These are phyloP conservation scores for Solanum ossicruentum DNA, from an alignment of 257 asterid genomes.

Conservation along the genomic window DNA sequence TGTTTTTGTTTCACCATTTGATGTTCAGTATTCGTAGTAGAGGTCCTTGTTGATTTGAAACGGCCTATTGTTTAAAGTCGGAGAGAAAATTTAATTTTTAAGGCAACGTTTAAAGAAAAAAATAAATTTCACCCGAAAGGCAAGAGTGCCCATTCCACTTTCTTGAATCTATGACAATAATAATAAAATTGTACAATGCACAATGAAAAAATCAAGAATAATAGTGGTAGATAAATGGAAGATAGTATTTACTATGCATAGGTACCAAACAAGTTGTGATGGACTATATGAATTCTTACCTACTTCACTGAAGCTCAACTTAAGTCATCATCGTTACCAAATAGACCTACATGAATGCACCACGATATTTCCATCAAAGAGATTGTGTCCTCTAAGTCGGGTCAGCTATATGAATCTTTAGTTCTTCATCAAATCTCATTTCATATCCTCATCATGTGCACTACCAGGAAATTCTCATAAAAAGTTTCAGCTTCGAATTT, in stretches of 20 bases:
- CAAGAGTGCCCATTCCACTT: neutral
- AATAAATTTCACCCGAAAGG: neutral
- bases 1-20: too few relatives aligned
- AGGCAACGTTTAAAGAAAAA: neutral
- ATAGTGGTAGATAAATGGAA: neutral
- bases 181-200: neutral
- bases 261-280: too few relatives aligned
- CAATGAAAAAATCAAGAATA: neutral
- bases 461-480: neutral
- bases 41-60: neutral
- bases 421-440: neutral
- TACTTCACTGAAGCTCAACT: neutral
- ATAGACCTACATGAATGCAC: conserved; percentile 14
- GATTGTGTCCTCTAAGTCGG: neutral
- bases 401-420: neutral
- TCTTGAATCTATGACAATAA: neutral
- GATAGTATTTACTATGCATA: neutral
- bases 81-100: neutral
- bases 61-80: neutral
- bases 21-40: too few relatives aligned
- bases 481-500: neutral
- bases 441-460: neutral
- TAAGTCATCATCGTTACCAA: conserved; percentile 18
- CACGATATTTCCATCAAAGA: neutral
- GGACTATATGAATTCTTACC: neutral